Evolutionary conservation across 441 rosid genomes (phyloP).

Genomic region (Raphanus hybrid): DNA sequence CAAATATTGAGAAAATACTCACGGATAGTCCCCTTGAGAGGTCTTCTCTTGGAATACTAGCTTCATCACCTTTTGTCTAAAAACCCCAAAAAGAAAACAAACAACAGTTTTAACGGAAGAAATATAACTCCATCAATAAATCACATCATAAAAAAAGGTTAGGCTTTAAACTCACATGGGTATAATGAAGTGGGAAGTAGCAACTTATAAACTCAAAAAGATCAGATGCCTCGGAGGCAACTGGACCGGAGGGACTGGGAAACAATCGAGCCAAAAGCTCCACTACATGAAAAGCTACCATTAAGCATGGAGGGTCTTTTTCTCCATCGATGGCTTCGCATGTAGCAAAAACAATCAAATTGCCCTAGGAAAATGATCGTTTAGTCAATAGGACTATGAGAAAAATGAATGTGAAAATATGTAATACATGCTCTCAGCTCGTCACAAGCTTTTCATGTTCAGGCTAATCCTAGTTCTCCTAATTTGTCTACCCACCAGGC

Average conservation of each 20-base stretch:
- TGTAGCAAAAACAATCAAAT: constrained; percentile 60
- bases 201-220: constrained; percentile 69
- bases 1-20: constrained; percentile 31
- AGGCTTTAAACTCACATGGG: constrained; percentile 73
- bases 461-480: no score
- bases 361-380: constrained; percentile 56
- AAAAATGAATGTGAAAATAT: background rate
- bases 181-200: constrained; percentile 93
- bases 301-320: constrained; percentile 90
- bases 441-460: background rate
- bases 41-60: constrained; percentile 67
- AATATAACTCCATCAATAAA: background rate
- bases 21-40: constrained; percentile 84
- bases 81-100: constrained; percentile 9
- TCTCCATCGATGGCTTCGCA: constrained; percentile 88
- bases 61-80: constrained; percentile 69
- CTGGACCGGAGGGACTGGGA: constrained; percentile 72
- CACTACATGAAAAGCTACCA: constrained; percentile 77
- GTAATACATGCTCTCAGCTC: constrained; percentile 7
- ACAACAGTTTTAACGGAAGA: constrained; percentile 6
- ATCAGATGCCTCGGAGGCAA: constrained; percentile 60
- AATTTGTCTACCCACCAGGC: background rate
- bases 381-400: constrained; percentile 7
- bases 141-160: constrained; percentile 12
- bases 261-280: constrained; percentile 65